Conservation (phyloP, 2,329 filamentous ascomycete species). For the Xenoacremonium recifei region DNA sequence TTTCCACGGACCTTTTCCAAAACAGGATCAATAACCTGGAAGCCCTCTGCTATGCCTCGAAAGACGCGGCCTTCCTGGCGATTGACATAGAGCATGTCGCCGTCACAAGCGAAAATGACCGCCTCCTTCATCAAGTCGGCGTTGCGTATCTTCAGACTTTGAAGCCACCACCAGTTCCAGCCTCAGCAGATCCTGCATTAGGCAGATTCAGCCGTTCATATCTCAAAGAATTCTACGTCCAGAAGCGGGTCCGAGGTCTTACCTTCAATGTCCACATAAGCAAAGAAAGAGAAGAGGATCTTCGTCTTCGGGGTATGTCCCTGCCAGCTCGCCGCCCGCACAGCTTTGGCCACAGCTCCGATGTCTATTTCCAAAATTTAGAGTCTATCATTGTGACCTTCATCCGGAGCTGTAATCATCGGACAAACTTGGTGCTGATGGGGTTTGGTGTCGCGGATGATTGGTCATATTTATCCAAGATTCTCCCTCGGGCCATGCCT, state of each 20-base stretch:
- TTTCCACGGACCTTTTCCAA: background rate
- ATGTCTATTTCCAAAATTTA: background rate
- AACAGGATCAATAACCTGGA: background rate
- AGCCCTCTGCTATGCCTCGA: background rate
- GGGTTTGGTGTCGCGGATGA: conserved; percentile 13
- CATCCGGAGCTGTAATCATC: background rate
- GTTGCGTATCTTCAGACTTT: conserved; percentile 1
- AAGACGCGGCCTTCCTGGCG: conserved; percentile 2
- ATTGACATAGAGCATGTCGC: conserved; percentile 7
- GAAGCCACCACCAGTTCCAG: too few species aligned
- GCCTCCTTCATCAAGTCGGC: conserved; percentile 8
- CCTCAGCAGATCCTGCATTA: background rate
- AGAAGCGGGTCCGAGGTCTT: background rate
- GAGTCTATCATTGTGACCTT: background rate
- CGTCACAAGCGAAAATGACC: conserved; percentile 2
- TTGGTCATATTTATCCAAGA: conserved; percentile 8
- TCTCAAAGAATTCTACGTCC: background rate
- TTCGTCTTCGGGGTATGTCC: background rate
- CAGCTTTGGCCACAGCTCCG: background rate
- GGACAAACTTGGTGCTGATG: background rate
- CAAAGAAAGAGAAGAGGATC: background rate
- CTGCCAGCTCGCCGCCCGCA: background rate
- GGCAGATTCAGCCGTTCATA: background rate
- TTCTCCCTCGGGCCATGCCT: conserved; percentile 5
- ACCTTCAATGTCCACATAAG: background rate